Percentiles rank a stretch among this genome's conserved stretches.
Conservation (phyloP, 129 eudicot genomes). For the Ambrosia artemisiifolia region DNA sequence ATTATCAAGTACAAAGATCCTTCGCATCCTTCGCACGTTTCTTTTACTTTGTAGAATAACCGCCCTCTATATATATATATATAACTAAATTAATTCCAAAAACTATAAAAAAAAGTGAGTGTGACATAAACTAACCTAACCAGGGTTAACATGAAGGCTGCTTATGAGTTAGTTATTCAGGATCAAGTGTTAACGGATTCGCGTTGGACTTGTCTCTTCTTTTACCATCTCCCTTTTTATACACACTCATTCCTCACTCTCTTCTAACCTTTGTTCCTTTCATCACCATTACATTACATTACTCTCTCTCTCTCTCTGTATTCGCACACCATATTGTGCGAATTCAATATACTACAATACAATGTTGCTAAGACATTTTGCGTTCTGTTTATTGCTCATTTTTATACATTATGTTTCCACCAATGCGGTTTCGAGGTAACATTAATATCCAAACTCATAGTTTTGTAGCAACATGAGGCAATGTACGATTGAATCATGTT, state of each 20-base stretch:
- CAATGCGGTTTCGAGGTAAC: slow-evolving; percentile 42
- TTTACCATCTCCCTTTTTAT: slow-evolving; percentile 35
- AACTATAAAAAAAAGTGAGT: neutral
- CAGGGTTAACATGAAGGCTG: slow-evolving; percentile 22
- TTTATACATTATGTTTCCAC: slow-evolving; percentile 19
- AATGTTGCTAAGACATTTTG: slow-evolving; percentile 41
- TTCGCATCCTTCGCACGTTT: no score
- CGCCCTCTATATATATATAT: no score
- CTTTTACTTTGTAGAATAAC: no score
- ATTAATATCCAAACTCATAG: no score
- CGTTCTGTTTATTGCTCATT: slow-evolving; percentile 27
- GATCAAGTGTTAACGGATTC: slow-evolving; percentile 9
- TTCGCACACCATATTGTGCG: slow-evolving; percentile 29
- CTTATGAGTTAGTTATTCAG: slow-evolving; percentile 15
- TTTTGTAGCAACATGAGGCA: neutral
- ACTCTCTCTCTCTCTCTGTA: neutral
- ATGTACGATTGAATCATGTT: neutral
- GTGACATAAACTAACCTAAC: slow-evolving; percentile 29
- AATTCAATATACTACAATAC: slow-evolving; percentile 1
- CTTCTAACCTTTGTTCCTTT: slow-evolving; percentile 30
- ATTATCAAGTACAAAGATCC: no score
- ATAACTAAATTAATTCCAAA: no score
- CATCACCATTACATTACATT: slow-evolving; percentile 5
- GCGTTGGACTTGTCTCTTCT: slow-evolving; percentile 23
- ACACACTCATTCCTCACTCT: slow-evolving; percentile 9